Base-by-base conservation (phyloP, 2,329 filamentous ascomycete genomes). In the Lecanicillium sp. region DNA sequence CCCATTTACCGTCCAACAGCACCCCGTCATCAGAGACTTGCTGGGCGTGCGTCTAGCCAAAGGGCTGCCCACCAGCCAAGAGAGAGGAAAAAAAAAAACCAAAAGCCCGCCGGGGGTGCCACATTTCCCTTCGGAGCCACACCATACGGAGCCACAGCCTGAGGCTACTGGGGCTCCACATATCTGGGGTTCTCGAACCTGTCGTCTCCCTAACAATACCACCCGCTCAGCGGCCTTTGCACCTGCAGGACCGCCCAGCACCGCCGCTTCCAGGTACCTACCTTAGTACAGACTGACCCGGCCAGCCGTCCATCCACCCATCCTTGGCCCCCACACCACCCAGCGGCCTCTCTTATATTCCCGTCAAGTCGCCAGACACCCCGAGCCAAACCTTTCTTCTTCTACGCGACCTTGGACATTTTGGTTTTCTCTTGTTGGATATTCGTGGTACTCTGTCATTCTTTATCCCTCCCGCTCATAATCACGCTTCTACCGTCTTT, bases 101-200 rank as follows among this genome's bases (percentile, higher is more conserved):
- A n/a, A 25, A 25, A 25, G 11, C 22, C 22, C 22, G 22, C 22
- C 22, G 22, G 22, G 22, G 22, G 22, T 25, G 22, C 22, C 22
- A 25, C 22, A 25, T 25, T 25, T 6, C 22, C n/a, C n/a, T n/a
- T 25, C 22, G 22, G 22, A 25, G 22, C 22, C 22, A 25, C 22
- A 25, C 22, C 22, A 7, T 7, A 25, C 22, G 22, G 22, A 25
- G 22, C 22, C 22, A 32, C 29, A 33, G 9, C 29, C 25, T 29
- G 11, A n/a, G n/a, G n/a, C n/a, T n/a, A n/a, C n/a, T n/a, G n/a
- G n/a, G 39, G 38, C 2, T 31, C 39, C 39, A 41, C 25, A 41
- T 33, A 29, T 41, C 39, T 33, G 34, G 39, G 34, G 39, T 41
- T 36, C 33, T 41, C 39, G 39, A 41, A 41, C 39, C 34, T 41